Evolutionary conservation across 139 green algal species (phyloP), one percentile per base, ranked within the genome.

Genomic region (Ettlia oleoabundans): DNA sequence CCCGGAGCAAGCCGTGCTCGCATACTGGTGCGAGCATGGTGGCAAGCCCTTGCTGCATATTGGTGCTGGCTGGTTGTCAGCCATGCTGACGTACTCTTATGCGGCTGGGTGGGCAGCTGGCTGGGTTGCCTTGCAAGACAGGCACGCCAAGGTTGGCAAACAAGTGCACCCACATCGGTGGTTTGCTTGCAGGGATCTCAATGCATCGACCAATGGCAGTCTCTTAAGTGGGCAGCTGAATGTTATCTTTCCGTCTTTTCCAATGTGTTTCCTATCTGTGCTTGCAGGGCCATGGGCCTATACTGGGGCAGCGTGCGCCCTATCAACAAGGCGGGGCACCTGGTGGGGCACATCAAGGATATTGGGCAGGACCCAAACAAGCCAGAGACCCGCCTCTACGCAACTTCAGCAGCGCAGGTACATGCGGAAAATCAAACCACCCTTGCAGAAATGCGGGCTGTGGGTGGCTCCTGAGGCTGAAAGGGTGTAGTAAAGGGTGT

Each of bases 311-410:
- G 77, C 22, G 74, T 83, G 21, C 40, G 84, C 24, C 52, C 69
- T 5, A 89, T 93, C 72, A 95, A 95, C 82, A 88, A 89, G 53
- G 82, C 89, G 78, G 87, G 87, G 3, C 88, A 92, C 76, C 76
- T 92, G 52, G 75, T 93, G 64, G 88, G 86, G 4, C 89, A 93
- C 82, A 88, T 92, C 70, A 90, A 89, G 78, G 90, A 95, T 81
- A 77, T 92, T n/a, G 89, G 90, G 2, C 82, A 91, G 58, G 91
- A 94, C 83, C 84, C 87, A 10, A 82, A 85, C 30, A 66, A 87
- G 43, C 88, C 91, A 33, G 82, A 77, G 53, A 94, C 90, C 0
- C 90, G 92, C 33, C 87, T 95, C 19, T 95, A 93, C 72, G 88
- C 90, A 67, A 95, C 92, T 2, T 85, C 58, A 3, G 89, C 38